Evolutionary conservation across 257 asterid genomes (phyloP).

Genomic region (Fraxinus quadrangulata): DNA sequence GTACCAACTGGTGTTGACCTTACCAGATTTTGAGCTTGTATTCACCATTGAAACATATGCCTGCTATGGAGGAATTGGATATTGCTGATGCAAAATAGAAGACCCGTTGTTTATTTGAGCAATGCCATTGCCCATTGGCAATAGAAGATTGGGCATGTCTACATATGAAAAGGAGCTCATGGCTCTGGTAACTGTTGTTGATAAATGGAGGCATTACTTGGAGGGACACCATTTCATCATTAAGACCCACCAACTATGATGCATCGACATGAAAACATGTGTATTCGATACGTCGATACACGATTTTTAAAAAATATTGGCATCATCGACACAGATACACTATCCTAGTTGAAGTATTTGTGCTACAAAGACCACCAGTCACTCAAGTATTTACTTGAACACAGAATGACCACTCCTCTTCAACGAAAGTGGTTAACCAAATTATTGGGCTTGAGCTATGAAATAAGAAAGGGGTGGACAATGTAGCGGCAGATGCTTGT

Average conservation of each 20-base stretch:
- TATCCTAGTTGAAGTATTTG: too few species aligned
- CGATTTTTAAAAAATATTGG: too few species aligned
- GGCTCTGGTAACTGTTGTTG: background rate
- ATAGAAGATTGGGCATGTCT: background rate
- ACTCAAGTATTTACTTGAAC: background rate
- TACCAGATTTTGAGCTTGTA: background rate
- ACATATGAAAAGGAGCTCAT: background rate
- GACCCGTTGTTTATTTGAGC: background rate
- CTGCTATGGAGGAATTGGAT: too few species aligned
- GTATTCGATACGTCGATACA: too few species aligned
- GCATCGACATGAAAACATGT: too few species aligned
- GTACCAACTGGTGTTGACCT: background rate
- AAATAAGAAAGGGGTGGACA: too few species aligned
- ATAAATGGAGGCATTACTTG: background rate
- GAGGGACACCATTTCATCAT: background rate
- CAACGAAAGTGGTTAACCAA: too few species aligned
- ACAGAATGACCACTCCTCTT: background rate
- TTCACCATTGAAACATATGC: background rate
- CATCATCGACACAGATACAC: too few species aligned
- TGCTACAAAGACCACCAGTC: background rate
- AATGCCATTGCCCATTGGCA: background rate
- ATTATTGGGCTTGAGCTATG: too few species aligned
- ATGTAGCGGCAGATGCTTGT: too few species aligned
- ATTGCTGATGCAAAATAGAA: background rate
- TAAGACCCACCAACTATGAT: background rate